Evolutionary conservation across 768 basidiomycete species (phyloP).

Genomic region (Rhizopogon roseolus): DNA sequence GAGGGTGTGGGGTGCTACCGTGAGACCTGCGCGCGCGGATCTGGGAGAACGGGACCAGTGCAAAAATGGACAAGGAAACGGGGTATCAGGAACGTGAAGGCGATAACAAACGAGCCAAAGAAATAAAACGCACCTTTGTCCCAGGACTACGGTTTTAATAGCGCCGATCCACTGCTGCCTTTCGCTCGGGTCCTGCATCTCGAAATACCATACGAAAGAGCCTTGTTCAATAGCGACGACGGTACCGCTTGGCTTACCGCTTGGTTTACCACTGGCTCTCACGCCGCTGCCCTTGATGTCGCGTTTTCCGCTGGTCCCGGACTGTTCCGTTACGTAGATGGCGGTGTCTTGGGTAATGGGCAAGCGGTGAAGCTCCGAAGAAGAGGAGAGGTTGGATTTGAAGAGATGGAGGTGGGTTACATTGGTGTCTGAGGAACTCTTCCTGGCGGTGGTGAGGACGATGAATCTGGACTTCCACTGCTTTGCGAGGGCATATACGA

Average conservation of each 20-base stretch:
- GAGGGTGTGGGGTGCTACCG: slow-evolving; percentile 35
- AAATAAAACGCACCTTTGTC: slow-evolving; percentile 30
- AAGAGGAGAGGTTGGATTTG: slow-evolving; percentile 53
- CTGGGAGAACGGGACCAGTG: slow-evolving; percentile 27
- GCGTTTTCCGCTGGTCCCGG: slow-evolving; percentile 1
- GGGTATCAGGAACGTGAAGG: not conserved
- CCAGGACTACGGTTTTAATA: slow-evolving; percentile 69
- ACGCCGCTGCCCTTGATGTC: not conserved
- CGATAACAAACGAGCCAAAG: not conserved
- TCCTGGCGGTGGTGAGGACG: slow-evolving; percentile 41
- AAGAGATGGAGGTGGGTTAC: slow-evolving; percentile 67
- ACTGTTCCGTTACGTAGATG: slow-evolving; percentile 45
- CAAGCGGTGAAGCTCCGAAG: slow-evolving; percentile 68
- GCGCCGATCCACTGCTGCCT: slow-evolving; percentile 73
- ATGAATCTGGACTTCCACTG: slow-evolving; percentile 68
- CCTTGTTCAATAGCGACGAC: slow-evolving; percentile 32
- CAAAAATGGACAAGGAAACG: slow-evolving; percentile 1
- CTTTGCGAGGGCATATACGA: slow-evolving; percentile 68
- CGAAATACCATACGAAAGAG: slow-evolving; percentile 64
- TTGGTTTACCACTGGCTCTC: not conserved
- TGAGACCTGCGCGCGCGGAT: slow-evolving; percentile 65
- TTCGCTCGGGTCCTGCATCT: slow-evolving; percentile 55
- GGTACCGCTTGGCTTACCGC: not conserved
- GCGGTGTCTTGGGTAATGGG: slow-evolving; percentile 75
- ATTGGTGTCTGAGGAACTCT: slow-evolving; percentile 16